Evolutionary conservation across 345 rosid species (phyloP).

Genomic region (Carallia pectinifolia): DNA sequence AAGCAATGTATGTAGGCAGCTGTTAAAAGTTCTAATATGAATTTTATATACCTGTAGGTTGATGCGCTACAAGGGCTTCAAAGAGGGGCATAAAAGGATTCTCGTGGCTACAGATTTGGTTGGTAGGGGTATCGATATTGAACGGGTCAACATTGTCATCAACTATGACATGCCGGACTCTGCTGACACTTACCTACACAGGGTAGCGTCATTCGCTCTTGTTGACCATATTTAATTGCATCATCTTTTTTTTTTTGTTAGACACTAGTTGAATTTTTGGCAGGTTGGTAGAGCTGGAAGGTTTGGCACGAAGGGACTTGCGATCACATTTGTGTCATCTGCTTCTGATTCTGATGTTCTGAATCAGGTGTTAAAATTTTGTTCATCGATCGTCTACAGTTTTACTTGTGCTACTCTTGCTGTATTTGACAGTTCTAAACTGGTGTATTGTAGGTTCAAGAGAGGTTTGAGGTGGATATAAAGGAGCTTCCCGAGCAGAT

Average conservation of each 20-base stretch:
- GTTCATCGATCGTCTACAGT: neutral
- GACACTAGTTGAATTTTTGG: neutral
- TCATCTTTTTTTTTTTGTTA: neutral
- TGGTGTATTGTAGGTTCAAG: conserved; percentile 24
- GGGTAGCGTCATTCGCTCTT: conserved; percentile 11
- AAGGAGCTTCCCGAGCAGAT: conserved; percentile 44
- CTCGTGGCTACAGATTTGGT: conserved; percentile 32
- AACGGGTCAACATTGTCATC: conserved; percentile 33
- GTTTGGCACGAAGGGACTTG: conserved; percentile 96
- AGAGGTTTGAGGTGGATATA: conserved; percentile 41
- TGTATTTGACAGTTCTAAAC: neutral
- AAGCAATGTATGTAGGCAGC: too few relatives aligned
- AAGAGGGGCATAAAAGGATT: conserved; percentile 43
- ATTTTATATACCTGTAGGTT: conserved; percentile 39
- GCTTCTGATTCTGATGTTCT: conserved; percentile 82
- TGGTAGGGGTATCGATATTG: conserved; percentile 33
- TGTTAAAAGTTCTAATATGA: too few relatives aligned
- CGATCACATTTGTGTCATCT: conserved; percentile 88
- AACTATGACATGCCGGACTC: conserved; percentile 36
- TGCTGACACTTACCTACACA: conserved; percentile 30
- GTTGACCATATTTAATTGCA: neutral
- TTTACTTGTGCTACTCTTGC: neutral
- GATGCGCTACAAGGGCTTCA: conserved; percentile 86
- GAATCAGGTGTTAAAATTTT: conserved; percentile 55
- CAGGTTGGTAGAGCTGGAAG: conserved; percentile 98